Conservation (phyloP, 2,329 filamentous ascomycete genomes). For the Xylaria arbuscula region DNA sequence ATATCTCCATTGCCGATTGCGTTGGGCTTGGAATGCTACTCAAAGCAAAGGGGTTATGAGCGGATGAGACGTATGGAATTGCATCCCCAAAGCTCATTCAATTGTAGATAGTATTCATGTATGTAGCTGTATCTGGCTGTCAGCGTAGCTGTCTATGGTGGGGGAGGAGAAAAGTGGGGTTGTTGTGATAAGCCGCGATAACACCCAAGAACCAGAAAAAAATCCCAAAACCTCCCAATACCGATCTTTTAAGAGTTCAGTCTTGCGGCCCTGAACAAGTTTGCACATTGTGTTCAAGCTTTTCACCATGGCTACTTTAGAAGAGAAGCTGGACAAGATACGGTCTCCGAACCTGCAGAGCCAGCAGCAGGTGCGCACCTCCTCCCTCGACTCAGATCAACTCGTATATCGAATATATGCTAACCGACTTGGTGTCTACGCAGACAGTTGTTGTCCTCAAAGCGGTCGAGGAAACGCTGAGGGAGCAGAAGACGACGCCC, state of each 20-base stretch:
- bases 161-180: conserved; percentile 44
- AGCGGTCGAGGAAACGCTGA: conserved; percentile 92
- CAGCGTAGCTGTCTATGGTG: conserved; percentile 31
- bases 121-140: neutral
- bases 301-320: conserved; percentile 67
- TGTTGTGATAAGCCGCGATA: conserved; percentile 47
- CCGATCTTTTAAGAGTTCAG: conserved; percentile 27
- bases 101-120: neutral
- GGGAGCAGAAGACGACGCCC: conserved; percentile 84
- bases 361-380: conserved; percentile 80
- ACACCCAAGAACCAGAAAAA: conserved; percentile 44
- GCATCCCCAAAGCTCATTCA: neutral
- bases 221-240: conserved; percentile 34
- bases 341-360: conserved; percentile 95
- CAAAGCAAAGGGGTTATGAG: neutral
- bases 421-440: conserved; percentile 28
- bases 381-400: conserved; percentile 2
- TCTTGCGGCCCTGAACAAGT: conserved; percentile 33
- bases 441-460: conserved; percentile 87
- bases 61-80: neutral
- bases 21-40: neutral
- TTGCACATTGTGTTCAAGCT: conserved; percentile 39
- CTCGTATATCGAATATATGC: conserved; percentile 13
- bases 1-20: neutral
- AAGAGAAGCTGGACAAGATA: conserved; percentile 96